Base-by-base conservation (phyloP, 179 eudicot genomes). In the Carnegiea gigantea region DNA sequence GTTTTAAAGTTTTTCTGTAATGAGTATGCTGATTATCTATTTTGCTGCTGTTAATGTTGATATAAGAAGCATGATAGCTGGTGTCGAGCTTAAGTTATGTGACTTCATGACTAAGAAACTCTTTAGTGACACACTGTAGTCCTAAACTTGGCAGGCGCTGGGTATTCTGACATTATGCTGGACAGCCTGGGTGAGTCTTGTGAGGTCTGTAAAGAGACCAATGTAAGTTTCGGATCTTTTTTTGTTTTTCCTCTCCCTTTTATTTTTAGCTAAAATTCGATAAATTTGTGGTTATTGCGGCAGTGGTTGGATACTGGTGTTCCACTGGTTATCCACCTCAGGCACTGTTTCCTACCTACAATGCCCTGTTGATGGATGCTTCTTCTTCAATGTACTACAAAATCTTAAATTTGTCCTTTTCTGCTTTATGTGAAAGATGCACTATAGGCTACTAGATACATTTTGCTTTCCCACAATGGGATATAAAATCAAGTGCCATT, bases 81-180 rank as follows among this genome's bases (percentile, higher is more conserved):
- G 44, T 40, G 44, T 20, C 0, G n/a, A 33, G 11, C 11, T 70
- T 13, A 38, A 14, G 33, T 48, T 51, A 21, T n/a, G 28, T 73
- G 38, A 57, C 70, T 49, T 36, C n/a, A 26, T 72, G 26, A 71
- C 48, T 21, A 18, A 18, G 78, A 68, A 53, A 70, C 23, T 24
- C 57, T 14, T 30, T 68, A 78, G 28, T 89, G 77, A 80, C 49
- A 12, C 24, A 36, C 15, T 76, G 53, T 64, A 65, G 78, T 30
- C 17, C 43, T 84, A 18, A 70, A 59, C 79, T 79, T 64, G 43
- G 77, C 83, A 90, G 93, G 92, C 78, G 76, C 85, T 78, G 86
- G 86, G 80, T 77, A 75, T 84, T 87, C 86, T 80, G 81, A 67
- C 44, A 82, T 88, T 73, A 76, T 84, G 67, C 84, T 87, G 24